phyloP scores from a whole-genome alignment of 441 rosid genomes.

The Rhodomyrtus psidioides region DNA sequence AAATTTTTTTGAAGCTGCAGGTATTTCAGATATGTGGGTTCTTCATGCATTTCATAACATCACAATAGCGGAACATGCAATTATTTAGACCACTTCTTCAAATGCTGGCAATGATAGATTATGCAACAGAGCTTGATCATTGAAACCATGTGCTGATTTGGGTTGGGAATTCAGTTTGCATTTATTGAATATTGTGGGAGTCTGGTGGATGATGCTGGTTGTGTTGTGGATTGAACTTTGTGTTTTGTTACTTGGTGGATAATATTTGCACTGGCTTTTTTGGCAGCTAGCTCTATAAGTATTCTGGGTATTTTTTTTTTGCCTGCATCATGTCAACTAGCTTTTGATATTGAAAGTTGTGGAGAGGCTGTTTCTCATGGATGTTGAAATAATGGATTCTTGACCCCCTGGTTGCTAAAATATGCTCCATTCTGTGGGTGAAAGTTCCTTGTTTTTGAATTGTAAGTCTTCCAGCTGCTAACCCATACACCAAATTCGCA shows the following conservation, averaged over 20 bases:
- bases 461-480: neutral
- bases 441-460: neutral
- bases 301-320: neutral
- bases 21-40: slow-evolving; percentile 17
- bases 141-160: neutral
- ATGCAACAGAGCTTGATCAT: neutral
- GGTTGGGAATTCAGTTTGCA: neutral
- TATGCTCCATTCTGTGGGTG: neutral
- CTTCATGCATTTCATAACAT: neutral
- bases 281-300: neutral
- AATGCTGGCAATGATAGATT: neutral
- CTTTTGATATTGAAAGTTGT: neutral
- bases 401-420: neutral
- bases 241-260: neutral
- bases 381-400: neutral
- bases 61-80: neutral
- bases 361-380: neutral
- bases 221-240: neutral
- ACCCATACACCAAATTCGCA: neutral
- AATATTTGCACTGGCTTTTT: neutral
- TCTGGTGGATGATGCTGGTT: neutral
- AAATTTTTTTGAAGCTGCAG: slow-evolving; percentile 92
- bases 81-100: neutral
- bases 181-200: neutral
- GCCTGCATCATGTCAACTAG: neutral